Percentiles rank a stretch among this genome's conserved stretches.
Conservation (phyloP, 1,139 yeast species). For the Geotrichum europaeum region DNA sequence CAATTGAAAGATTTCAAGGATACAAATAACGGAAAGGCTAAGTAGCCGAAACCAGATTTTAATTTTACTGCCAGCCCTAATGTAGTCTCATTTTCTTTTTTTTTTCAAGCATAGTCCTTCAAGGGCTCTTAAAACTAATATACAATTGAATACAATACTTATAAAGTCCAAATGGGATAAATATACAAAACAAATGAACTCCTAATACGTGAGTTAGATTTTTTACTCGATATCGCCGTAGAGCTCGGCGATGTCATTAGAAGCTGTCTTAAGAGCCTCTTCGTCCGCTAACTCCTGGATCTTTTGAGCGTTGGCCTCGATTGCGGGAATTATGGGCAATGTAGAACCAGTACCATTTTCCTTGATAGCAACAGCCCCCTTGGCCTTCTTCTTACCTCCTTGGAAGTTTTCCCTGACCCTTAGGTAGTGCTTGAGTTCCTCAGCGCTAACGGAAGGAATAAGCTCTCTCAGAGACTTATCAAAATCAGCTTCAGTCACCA, state of each 20-base stretch:
- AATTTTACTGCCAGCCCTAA: too few species aligned
- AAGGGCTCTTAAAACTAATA: too few species aligned
- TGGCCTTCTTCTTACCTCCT: constrained; percentile 27
- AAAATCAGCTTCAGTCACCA: constrained; percentile 69
- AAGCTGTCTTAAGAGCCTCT: background rate
- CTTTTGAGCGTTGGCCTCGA: background rate
- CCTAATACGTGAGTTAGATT: background rate
- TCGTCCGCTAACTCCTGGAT: background rate
- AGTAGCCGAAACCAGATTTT: too few species aligned
- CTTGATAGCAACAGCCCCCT: background rate
- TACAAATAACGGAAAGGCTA: too few species aligned
- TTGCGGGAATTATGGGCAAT: background rate
- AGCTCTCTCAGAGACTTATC: constrained; percentile 63
- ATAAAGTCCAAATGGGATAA: background rate
- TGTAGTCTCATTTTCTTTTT: too few species aligned
- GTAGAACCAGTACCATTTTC: background rate
- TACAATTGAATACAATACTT: background rate
- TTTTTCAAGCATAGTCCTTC: too few species aligned
- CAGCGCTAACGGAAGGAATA: constrained; percentile 80
- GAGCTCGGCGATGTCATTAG: constrained; percentile 1
- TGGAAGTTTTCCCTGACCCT: constrained; percentile 75
- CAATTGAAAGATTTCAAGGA: too few species aligned
- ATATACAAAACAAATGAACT: background rate
- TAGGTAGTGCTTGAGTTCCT: constrained; percentile 77
- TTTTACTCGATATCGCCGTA: background rate